Percentiles rank a stretch among this genome's conserved stretches.
Evolutionary conservation across 163 green algal genomes (phyloP).

Genomic region (Smithsoniella earleae): DNA sequence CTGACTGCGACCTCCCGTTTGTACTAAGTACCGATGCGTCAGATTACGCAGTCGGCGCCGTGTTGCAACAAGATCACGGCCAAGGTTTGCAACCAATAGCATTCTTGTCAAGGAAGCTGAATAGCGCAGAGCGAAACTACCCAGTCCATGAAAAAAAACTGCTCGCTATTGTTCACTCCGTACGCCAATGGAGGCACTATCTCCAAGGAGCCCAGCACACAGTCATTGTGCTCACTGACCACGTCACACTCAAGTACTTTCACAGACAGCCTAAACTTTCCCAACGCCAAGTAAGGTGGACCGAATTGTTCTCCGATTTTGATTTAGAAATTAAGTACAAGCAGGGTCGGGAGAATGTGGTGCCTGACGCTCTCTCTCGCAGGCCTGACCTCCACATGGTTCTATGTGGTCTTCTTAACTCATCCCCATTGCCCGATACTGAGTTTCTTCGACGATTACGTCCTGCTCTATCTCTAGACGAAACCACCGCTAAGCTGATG

Average conservation of each 20-base stretch:
- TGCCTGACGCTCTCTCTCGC: constrained; percentile 40
- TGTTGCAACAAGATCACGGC: constrained; percentile 33
- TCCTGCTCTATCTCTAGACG: background rate
- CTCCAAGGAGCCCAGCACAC: constrained; percentile 32
- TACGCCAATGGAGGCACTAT: constrained; percentile 35
- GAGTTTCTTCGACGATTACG: constrained; percentile 17
- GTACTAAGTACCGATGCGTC: constrained; percentile 29
- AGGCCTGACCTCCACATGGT: constrained; percentile 26
- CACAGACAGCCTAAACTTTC: constrained; percentile 37
- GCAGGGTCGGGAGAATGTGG: constrained; percentile 36
- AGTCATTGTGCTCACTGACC: constrained; percentile 42
- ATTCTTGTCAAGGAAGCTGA: constrained; percentile 30
- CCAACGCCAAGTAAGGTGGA: constrained; percentile 39
- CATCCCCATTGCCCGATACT: background rate
- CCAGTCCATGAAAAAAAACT: constrained; percentile 33
- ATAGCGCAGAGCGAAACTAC: constrained; percentile 32
- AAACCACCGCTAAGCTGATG: constrained; percentile 3
- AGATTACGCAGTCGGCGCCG: constrained; percentile 16
- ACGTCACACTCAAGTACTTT: constrained; percentile 41
- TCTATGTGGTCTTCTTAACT: background rate
- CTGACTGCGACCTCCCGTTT: constrained; percentile 29
- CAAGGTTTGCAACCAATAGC: background rate
- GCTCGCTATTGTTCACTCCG: constrained; percentile 34
- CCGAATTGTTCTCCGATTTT: constrained; percentile 24
- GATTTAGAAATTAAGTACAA: constrained; percentile 36